phyloP scores from a whole-genome alignment of 2,329 filamentous ascomycete species.

The Hymenoscyphus fructigenus region DNA sequence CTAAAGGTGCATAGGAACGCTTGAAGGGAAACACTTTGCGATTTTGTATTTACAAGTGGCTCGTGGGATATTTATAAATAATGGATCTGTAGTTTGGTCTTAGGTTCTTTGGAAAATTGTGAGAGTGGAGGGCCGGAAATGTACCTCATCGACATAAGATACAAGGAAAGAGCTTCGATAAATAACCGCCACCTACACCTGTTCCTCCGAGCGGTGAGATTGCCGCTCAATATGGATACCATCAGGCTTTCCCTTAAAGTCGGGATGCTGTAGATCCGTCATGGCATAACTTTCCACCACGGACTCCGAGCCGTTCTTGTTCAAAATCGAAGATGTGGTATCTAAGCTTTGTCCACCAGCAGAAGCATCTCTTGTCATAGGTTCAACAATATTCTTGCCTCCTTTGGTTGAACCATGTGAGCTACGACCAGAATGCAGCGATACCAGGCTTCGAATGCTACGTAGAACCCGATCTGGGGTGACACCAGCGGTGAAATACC shows the following conservation, averaged over 20 bases:
- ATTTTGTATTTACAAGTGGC: too few species aligned
- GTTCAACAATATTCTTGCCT: background rate
- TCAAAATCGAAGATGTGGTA: background rate
- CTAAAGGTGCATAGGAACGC: too few species aligned
- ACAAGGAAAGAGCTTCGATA: too few species aligned
- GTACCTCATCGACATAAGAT: too few species aligned
- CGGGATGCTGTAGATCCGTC: background rate
- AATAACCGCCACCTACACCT: background rate
- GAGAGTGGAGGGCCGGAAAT: too few species aligned
- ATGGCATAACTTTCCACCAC: background rate
- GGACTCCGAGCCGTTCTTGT: background rate
- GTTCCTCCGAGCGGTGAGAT: background rate
- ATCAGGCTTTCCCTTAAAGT: background rate
- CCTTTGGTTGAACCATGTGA: background rate
- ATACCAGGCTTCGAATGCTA: slow-evolving; percentile 4
- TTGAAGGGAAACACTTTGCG: too few species aligned
- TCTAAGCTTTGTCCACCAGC: background rate
- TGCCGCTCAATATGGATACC: background rate
- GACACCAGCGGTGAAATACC: background rate
- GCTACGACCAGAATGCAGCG: background rate
- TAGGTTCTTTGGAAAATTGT: too few species aligned
- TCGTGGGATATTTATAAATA: too few species aligned
- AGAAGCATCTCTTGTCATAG: background rate
- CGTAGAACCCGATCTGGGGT: background rate
- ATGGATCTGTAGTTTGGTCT: too few species aligned